phyloP scores from a whole-genome alignment of 2,329 filamentous ascomycete species.

The Trichophyton mentagrophytes region DNA sequence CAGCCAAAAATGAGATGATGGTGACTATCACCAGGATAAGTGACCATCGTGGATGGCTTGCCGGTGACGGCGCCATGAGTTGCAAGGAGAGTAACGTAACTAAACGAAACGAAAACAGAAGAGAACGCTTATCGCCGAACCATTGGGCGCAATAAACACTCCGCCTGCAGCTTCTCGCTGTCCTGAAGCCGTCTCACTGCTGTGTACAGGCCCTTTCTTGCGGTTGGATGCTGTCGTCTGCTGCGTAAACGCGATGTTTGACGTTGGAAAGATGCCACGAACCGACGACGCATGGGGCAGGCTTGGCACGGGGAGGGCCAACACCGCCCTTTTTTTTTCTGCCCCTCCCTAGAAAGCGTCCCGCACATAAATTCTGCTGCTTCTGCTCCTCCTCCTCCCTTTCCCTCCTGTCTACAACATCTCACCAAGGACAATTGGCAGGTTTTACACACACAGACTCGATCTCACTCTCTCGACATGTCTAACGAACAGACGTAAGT shows the following conservation, averaged over 20 bases:
- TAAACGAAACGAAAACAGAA: not conserved
- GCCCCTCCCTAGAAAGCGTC: not conserved
- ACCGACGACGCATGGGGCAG: not conserved
- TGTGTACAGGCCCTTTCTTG: not conserved
- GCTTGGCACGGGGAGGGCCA: not conserved
- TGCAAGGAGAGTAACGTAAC: not conserved
- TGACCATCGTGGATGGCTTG: conserved; percentile 40
- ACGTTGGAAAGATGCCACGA: not conserved
- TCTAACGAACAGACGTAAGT: conserved; percentile 81
- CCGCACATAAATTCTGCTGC: not conserved
- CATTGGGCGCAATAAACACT: not conserved
- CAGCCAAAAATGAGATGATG: conserved; percentile 48
- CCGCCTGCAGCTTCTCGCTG: not conserved
- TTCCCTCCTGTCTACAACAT: not conserved
- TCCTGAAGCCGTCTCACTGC: not conserved
- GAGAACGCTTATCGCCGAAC: not conserved
- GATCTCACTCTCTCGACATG: conserved; percentile 42
- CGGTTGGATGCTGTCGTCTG: not conserved
- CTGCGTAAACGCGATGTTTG: not conserved
- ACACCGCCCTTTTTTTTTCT: not conserved
- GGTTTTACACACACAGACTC: not conserved
- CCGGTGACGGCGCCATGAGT: conserved; percentile 12
- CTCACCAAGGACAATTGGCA: conserved; percentile 1
- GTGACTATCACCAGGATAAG: conserved; percentile 48
- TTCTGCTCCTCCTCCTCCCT: conserved; percentile 31